A percentile compares a stretch with the other conserved stretches of the same genome.
phyloP scores from a whole-genome alignment of 257 asterid genomes.

The Fraxinus americana region DNA sequence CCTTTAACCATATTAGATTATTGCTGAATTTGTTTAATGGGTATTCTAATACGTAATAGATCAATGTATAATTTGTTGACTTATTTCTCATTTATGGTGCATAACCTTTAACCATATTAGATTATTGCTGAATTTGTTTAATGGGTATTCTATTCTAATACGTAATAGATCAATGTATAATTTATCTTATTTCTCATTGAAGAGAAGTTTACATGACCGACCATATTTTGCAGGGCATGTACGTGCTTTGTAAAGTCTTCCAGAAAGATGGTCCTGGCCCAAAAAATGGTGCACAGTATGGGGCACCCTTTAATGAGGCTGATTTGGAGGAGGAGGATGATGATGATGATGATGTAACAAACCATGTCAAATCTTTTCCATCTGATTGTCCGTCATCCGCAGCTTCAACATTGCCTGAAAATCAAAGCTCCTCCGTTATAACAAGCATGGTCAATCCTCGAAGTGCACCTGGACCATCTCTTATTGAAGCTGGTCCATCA shows the following conservation, averaged over 20 bases:
- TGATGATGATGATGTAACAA: constrained; percentile 2
- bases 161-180: too few species aligned
- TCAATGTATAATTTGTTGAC: too few species aligned
- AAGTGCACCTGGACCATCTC: constrained; percentile 7
- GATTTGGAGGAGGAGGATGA: constrained; percentile 46
- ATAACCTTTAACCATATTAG: too few species aligned
- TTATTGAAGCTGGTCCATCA: constrained; percentile 7
- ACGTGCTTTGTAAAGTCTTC: constrained; percentile 47
- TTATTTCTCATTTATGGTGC: too few species aligned
- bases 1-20: neutral
- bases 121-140: too few species aligned
- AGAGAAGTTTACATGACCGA: too few species aligned
- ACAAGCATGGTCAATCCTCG: constrained; percentile 16
- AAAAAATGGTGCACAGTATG: constrained; percentile 51
- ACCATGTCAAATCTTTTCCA: constrained; percentile 13
- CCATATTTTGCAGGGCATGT: constrained; percentile 32
- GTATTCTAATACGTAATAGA: too few species aligned
- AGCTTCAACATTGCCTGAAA: neutral
- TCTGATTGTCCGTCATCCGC: constrained; percentile 15
- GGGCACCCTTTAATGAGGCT: constrained; percentile 49
- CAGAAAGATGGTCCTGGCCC: constrained; percentile 50
- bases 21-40: neutral
- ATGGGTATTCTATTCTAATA: too few species aligned
- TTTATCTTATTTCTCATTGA: neutral
- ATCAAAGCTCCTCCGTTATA: neutral